These are phyloP conservation scores for Aspergillus pseudotamarii DNA, from an alignment of 2,329 filamentous ascomycete genomes.

Conservation along the genomic window DNA sequence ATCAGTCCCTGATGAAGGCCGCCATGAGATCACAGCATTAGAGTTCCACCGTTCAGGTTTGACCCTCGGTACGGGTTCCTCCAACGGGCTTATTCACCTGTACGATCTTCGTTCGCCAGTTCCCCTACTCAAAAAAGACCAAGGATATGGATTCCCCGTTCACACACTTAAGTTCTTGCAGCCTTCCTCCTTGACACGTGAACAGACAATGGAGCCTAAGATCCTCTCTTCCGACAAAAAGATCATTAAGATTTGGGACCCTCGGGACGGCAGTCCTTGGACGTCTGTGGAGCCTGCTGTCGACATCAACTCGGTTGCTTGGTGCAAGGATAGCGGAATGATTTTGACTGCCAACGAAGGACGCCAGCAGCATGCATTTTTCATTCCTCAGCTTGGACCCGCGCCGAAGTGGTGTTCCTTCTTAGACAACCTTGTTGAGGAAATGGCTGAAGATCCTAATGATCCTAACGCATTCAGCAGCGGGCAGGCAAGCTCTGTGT, in stretches of 20 bases:
- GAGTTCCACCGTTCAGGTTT: slow-evolving; percentile 84
- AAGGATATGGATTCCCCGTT: slow-evolving; percentile 92
- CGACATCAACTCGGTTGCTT: slow-evolving; percentile 91
- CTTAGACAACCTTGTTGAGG: slow-evolving; percentile 95
- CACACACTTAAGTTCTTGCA: slow-evolving; percentile 74
- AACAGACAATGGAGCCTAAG: slow-evolving; percentile 70
- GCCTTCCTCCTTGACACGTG: slow-evolving; percentile 69
- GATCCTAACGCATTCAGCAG: slow-evolving; percentile 59
- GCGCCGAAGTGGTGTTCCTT: slow-evolving; percentile 96
- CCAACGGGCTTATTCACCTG: slow-evolving; percentile 81
- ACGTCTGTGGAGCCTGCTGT: slow-evolving; percentile 93
- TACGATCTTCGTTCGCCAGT: slow-evolving; percentile 90
- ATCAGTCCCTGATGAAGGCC: slow-evolving; percentile 40
- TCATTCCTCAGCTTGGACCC: slow-evolving; percentile 89
- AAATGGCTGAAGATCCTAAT: slow-evolving; percentile 84
- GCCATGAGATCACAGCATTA: slow-evolving; percentile 77
- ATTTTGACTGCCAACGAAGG: slow-evolving; percentile 96
- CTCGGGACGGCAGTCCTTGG: slow-evolving; percentile 81
- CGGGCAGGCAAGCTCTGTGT: slow-evolving; percentile 68
- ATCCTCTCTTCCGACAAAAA: slow-evolving; percentile 90
- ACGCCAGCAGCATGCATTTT: slow-evolving; percentile 90
- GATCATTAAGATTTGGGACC: slow-evolving; percentile 97
- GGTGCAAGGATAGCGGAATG: slow-evolving; percentile 92
- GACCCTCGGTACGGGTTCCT: slow-evolving; percentile 83
- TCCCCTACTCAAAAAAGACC: slow-evolving; percentile 86